phyloP scores from a whole-genome alignment of 208 protist species.

The Novymonas esmeraldas region DNA sequence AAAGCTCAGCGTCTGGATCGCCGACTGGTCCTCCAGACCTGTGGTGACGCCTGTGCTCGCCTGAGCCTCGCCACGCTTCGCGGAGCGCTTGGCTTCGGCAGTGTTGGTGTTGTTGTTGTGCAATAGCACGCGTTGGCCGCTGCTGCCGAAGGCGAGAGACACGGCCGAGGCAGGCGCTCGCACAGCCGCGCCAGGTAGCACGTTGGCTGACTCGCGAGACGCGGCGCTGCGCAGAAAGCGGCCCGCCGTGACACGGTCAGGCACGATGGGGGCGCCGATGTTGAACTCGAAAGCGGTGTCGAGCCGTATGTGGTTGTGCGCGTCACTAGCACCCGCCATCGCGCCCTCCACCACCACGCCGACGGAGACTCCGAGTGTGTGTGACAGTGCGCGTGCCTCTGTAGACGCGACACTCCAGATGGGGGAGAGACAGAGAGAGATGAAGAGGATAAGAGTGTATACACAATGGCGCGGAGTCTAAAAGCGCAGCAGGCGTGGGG shows the following conservation, averaged over 20 bases:
- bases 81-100: constrained; percentile 36
- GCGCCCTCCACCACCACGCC: too few relatives aligned
- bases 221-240: constrained; percentile 56
- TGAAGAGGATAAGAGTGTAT: too few relatives aligned
- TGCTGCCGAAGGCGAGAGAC: constrained; percentile 74
- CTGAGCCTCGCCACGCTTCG: constrained; percentile 39
- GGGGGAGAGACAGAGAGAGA: background rate
- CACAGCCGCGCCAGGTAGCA: constrained; percentile 10
- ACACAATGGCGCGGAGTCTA: too few relatives aligned
- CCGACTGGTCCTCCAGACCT: constrained; percentile 27
- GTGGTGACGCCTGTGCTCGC: constrained; percentile 12
- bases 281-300: constrained; percentile 67
- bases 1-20: constrained; percentile 83
- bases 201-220: constrained; percentile 11
- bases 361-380: too few relatives aligned
- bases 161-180: constrained; percentile 35
- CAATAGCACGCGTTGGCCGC: constrained; percentile 75
- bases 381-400: too few relatives aligned
- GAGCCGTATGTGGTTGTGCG: constrained; percentile 40
- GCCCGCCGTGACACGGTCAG: constrained; percentile 60
- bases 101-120: constrained; percentile 83
- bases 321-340: constrained; percentile 15
- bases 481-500: too few relatives aligned
- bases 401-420: background rate
- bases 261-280: constrained; percentile 52